A percentile compares a stretch with the other conserved stretches of the same genome.
Conservation (phyloP, 108 stramenopile species). For the Chaetoceros tenuissimus region DNA sequence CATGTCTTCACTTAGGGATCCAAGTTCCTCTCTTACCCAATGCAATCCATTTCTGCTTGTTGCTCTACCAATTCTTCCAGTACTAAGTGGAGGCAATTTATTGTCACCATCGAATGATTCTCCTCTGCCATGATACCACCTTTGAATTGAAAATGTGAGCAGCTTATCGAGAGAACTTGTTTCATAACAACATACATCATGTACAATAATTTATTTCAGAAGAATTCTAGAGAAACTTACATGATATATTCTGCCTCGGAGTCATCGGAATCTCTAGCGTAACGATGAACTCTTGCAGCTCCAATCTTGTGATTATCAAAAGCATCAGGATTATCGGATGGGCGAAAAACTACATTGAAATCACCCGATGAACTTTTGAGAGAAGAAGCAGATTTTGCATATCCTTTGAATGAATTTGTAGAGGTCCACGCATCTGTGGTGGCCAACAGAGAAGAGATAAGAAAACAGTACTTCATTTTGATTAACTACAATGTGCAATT, state of each 20-base stretch:
- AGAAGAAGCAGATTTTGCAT: neutral
- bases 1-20: slow-evolving; percentile 43
- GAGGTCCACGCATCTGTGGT: no score
- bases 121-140: slow-evolving; percentile 73
- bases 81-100: slow-evolving; percentile 55
- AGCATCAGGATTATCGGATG: slow-evolving; percentile 29
- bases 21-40: slow-evolving; percentile 53
- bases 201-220: neutral
- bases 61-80: slow-evolving; percentile 74
- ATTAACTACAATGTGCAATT: no score
- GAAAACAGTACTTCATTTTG: no score
- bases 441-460: no score
- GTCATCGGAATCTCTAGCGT: slow-evolving; percentile 30
- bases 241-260: slow-evolving; percentile 66
- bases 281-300: slow-evolving; percentile 68
- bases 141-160: neutral
- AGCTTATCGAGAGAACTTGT: neutral
- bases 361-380: slow-evolving; percentile 8
- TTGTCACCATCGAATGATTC: slow-evolving; percentile 17
- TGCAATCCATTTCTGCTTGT: slow-evolving; percentile 59
- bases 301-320: slow-evolving; percentile 74
- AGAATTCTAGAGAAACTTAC: slow-evolving; percentile 5
- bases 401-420: no score
- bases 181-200: neutral
- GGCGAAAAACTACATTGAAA: slow-evolving; percentile 46